Conservation (phyloP, 148 eudicot species). For the Gaultheria prostrata region DNA sequence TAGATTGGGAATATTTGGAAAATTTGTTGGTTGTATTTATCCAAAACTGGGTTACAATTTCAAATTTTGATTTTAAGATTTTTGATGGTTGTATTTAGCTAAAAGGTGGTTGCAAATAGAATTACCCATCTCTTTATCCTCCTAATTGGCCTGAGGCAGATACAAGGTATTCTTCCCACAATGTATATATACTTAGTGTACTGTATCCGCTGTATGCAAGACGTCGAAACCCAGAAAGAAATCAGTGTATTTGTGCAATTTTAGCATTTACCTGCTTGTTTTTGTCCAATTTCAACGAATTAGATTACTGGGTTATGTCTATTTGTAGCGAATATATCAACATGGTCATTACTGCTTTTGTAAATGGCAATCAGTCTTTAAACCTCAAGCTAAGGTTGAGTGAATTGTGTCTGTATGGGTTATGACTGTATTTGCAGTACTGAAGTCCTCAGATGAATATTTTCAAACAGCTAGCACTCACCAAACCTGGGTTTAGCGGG, state of each 20-base stretch:
- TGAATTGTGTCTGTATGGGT: background rate
- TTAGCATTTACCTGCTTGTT: background rate
- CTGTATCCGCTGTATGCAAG: background rate
- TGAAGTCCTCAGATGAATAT: constrained; percentile 40
- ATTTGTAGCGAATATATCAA: background rate
- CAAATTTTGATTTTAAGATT: no score
- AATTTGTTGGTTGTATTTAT: no score
- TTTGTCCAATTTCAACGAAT: background rate
- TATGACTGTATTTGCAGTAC: background rate
- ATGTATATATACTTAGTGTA: background rate
- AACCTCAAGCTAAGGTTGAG: no score
- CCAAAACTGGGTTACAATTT: no score
- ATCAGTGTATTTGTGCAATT: background rate
- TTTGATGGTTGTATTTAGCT: no score
- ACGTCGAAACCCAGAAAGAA: background rate
- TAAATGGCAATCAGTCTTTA: background rate
- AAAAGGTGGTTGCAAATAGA: no score
- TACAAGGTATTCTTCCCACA: background rate
- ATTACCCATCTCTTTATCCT: background rate
- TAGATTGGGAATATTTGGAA: no score
- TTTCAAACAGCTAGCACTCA: constrained; percentile 42
- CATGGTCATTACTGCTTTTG: background rate
- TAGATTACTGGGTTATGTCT: background rate
- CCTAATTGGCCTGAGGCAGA: background rate
- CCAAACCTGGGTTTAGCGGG: constrained; percentile 26